Evolutionary conservation across 306 rosid genomes (phyloP).

Genomic region (Cicer arietinum): DNA sequence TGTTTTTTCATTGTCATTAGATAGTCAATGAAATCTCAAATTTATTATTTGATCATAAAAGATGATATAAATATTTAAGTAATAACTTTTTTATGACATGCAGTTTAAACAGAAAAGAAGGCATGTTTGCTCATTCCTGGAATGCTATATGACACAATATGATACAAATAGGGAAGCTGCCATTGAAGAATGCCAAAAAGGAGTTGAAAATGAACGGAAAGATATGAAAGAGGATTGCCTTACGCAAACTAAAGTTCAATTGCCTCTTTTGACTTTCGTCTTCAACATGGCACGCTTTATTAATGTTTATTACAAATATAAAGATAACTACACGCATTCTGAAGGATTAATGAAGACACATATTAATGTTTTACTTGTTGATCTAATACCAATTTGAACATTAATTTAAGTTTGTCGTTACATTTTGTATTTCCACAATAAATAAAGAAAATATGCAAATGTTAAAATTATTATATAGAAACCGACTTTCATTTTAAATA

Average conservation of each 20-base stretch:
- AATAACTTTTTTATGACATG: background rate
- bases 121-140: constrained; percentile 31
- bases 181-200: background rate
- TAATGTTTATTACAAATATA: constrained; percentile 20
- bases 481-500: too few species aligned
- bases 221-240: constrained; percentile 47
- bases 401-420: background rate
- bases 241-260: constrained; percentile 6
- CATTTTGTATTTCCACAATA: background rate
- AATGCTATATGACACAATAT: constrained; percentile 45
- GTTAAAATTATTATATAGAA: too few species aligned
- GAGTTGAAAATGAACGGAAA: constrained; percentile 44
- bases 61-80: too few species aligned
- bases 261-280: background rate
- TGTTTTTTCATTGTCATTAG: too few species aligned
- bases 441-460: background rate
- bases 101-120: constrained; percentile 48
- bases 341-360: background rate
- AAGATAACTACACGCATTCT: constrained; percentile 27
- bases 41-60: too few species aligned
- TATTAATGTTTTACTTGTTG: background rate
- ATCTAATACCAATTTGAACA: background rate
- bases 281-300: constrained; percentile 22
- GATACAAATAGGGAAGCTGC: constrained; percentile 40
- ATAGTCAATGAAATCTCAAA: too few species aligned